Evolutionary conservation across 2,329 filamentous ascomycete species (phyloP).

Genomic region (Rosellinia necatrix): DNA sequence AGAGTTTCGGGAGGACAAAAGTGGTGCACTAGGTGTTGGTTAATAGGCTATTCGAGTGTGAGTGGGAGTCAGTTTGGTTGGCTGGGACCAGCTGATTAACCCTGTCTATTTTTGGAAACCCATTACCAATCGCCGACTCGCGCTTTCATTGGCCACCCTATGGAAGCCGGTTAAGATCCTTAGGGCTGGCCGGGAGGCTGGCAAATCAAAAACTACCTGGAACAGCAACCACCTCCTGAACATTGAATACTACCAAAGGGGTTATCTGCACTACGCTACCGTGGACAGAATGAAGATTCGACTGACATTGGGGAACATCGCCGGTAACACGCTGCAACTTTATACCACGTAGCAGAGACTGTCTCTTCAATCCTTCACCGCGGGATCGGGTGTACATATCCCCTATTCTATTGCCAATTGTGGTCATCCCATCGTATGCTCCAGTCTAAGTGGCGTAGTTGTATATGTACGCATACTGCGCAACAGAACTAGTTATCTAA

Average conservation of each 20-base stretch:
- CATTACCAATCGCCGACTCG: constrained; percentile 34
- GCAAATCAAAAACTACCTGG: constrained; percentile 25
- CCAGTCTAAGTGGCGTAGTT: too few relatives aligned
- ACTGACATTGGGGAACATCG: too few relatives aligned
- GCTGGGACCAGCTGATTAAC: constrained; percentile 31
- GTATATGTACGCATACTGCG: background rate
- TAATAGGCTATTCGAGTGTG: constrained; percentile 18
- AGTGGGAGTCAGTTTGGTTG: background rate
- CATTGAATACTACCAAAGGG: too few relatives aligned
- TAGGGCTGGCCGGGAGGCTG: constrained; percentile 36
- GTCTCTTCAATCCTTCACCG: too few relatives aligned
- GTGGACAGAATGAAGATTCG: too few relatives aligned
- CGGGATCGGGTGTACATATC: too few relatives aligned
- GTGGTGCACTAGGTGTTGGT: constrained; percentile 10
- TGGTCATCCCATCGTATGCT: too few relatives aligned
- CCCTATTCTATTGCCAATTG: too few relatives aligned
- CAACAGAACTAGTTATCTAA: background rate
- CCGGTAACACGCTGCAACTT: too few relatives aligned
- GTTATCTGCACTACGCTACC: too few relatives aligned
- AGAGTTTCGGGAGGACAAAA: background rate
- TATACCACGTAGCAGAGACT: too few relatives aligned
- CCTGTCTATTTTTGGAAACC: constrained; percentile 35
- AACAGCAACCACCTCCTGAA: constrained; percentile 9
- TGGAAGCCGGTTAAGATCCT: constrained; percentile 15
- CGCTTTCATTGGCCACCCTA: constrained; percentile 27